Evolutionary conservation across 768 basidiomycete genomes (phyloP).

Genomic region (Boletus sp.): DNA sequence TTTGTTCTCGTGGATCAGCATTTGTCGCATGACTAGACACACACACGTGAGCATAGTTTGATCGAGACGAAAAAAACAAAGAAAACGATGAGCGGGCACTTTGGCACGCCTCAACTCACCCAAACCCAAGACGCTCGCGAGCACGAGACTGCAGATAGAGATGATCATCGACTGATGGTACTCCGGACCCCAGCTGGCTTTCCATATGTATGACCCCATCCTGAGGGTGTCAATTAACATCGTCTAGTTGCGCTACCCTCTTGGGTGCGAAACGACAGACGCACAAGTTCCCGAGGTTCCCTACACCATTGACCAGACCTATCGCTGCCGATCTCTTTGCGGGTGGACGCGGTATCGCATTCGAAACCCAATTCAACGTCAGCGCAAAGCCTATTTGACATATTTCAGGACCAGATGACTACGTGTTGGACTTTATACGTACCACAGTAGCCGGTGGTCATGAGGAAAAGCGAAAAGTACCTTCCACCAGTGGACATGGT

Average conservation of each 20-base stretch:
- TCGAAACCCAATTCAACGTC: constrained; percentile 61
- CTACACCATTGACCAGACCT: constrained; percentile 61
- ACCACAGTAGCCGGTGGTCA: constrained; percentile 54
- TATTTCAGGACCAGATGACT: background rate
- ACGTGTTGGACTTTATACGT: background rate
- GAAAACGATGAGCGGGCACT: background rate
- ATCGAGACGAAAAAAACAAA: background rate
- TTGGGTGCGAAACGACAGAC: constrained; percentile 13
- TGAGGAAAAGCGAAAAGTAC: constrained; percentile 64
- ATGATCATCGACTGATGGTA: constrained; percentile 66
- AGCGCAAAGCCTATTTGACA: constrained; percentile 38
- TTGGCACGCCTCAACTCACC: constrained; percentile 32
- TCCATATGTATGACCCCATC: constrained; percentile 63
- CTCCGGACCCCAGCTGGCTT: constrained; percentile 55
- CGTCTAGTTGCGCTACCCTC: background rate
- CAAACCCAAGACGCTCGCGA: constrained; percentile 33
- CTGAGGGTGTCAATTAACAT: constrained; percentile 29
- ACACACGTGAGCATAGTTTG: background rate
- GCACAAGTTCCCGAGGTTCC: constrained; percentile 59
- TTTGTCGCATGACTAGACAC: constrained; percentile 39
- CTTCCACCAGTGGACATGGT: constrained; percentile 51
- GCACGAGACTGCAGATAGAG: constrained; percentile 33
- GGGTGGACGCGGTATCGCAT: constrained; percentile 58
- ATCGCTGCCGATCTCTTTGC: constrained; percentile 53
- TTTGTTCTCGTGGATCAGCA: constrained; percentile 51